These are phyloP conservation scores for Cantharellus anzutake DNA, from an alignment of 768 basidiomycete species.

Conservation along the genomic window DNA sequence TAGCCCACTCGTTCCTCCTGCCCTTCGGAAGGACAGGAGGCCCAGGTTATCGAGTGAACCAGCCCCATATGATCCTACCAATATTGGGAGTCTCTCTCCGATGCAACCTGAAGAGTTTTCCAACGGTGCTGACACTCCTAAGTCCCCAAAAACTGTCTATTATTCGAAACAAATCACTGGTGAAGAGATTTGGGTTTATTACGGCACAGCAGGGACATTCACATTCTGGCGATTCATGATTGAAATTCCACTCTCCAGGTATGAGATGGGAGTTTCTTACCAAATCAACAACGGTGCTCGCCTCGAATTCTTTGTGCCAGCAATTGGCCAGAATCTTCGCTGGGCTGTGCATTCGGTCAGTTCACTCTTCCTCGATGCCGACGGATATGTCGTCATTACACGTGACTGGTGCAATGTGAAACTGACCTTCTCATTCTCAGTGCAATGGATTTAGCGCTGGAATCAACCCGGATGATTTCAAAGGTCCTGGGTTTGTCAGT, in stretches of 20 bases:
- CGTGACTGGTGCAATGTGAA: background rate
- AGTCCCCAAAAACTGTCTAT: background rate
- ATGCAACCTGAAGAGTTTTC: background rate
- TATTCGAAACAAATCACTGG: slow-evolving; percentile 25
- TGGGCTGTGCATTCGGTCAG: slow-evolving; percentile 73
- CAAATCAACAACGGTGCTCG: slow-evolving; percentile 62
- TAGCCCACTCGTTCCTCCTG: background rate
- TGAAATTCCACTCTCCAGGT: slow-evolving; percentile 48
- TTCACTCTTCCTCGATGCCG: background rate
- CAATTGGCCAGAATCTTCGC: slow-evolving; percentile 61
- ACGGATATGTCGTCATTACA: background rate
- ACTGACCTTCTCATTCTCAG: slow-evolving; percentile 19
- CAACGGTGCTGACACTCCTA: background rate
- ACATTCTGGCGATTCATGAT: slow-evolving; percentile 93
- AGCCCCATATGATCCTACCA: background rate
- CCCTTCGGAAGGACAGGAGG: background rate
- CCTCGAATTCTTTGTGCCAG: slow-evolving; percentile 72
- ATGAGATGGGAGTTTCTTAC: slow-evolving; percentile 66
- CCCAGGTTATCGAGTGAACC: background rate
- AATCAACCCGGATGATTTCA: slow-evolving; percentile 74
- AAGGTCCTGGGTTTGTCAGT: slow-evolving; percentile 55
- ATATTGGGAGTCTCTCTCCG: background rate
- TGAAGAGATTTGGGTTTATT: slow-evolving; percentile 58
- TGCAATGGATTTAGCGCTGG: slow-evolving; percentile 84
- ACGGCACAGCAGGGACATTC: slow-evolving; percentile 41